Evolutionary conservation across 2,329 filamentous ascomycete species (phyloP), one percentile per base, ranked within the genome.

Genomic region (Pseudogymnoascus sp.): DNA sequence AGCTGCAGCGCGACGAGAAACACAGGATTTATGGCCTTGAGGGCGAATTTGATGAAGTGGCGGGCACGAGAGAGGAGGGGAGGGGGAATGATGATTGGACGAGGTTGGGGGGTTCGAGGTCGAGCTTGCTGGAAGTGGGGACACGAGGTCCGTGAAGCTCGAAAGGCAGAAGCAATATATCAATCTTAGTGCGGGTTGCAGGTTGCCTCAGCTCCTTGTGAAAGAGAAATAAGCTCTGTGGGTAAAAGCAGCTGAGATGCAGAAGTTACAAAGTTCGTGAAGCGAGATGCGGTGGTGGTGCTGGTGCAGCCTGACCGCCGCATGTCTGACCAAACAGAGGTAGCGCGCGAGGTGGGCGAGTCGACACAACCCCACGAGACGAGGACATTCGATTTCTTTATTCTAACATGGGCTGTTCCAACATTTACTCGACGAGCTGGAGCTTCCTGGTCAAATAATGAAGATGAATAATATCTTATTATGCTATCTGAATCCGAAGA

Each of bases 201-300:
- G 21, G 29, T 33, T 33, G 48, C 29, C 48, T 55, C 48, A 55
- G 48, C 48, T 55, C 48, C 48, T 55, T 17, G 48, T 17, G 48
- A 55, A 55, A 33, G 48, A 55, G 48, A 55, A 55, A 55, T 55
- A 33, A 17, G 48, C 48, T 55, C 48, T 55, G 48, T 55, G 48
- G 48, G 48, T 55, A 55, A 55, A 55, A 55, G 27, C 48, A 55
- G 48, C 48, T 55, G 48, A 55, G 48, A 55, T 55, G 48, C 48
- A 55, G 48, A 55, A 55, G 48, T 55, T 55, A 55, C 48, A 55
- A 55, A 55, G 48, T 55, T 55, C n/a, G 48, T 55, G 48, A 55
- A 55, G 48, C 48, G 48, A 55, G 48, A 55, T 55, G 48, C 48
- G 48, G 33, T 33, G 29, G 48, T 55, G 48, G 48, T 55, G 48